Evolutionary conservation across 192 early-diverging fungal species (phyloP).

Genomic region (Polychytrium aggregatum): DNA sequence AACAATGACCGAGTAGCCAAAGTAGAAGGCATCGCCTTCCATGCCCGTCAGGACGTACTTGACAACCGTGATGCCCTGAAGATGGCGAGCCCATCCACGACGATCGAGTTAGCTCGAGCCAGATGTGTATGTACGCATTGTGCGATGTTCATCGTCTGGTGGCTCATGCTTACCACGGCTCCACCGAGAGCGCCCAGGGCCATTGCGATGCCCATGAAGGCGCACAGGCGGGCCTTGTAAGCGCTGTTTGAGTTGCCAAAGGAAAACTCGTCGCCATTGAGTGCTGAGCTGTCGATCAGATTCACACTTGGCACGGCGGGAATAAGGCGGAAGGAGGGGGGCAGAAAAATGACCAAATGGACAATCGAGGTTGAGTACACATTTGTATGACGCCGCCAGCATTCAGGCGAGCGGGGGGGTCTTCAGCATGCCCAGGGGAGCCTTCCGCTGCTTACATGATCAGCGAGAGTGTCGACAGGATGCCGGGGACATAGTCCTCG

Average conservation of each 20-base stretch:
- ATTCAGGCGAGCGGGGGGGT: too few relatives aligned
- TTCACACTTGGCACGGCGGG: constrained; percentile 30
- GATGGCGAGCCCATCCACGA: neutral
- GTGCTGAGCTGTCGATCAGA: constrained; percentile 32
- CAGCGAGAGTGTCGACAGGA: constrained; percentile 34
- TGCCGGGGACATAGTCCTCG: constrained; percentile 41
- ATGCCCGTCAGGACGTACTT: constrained; percentile 35
- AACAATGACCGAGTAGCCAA: constrained; percentile 23
- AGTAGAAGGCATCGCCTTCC: constrained; percentile 28
- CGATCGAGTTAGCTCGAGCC: neutral
- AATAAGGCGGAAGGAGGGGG: too few relatives aligned
- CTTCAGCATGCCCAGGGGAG: neutral
- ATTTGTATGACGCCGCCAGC: neutral
- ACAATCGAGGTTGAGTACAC: too few relatives aligned
- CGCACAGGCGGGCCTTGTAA: constrained; percentile 34
- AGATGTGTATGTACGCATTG: constrained; percentile 1
- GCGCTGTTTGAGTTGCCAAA: constrained; percentile 19
- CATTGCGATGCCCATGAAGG: constrained; percentile 38
- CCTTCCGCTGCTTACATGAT: constrained; percentile 19
- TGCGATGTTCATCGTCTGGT: neutral
- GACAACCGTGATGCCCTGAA: constrained; percentile 25
- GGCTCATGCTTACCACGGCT: constrained; percentile 15
- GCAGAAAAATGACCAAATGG: too few relatives aligned
- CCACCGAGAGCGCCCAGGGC: constrained; percentile 36
- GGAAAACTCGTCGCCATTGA: constrained; percentile 24